Base-by-base conservation (phyloP, 2,329 filamentous ascomycete species). In the Pyrenophora teres region DNA sequence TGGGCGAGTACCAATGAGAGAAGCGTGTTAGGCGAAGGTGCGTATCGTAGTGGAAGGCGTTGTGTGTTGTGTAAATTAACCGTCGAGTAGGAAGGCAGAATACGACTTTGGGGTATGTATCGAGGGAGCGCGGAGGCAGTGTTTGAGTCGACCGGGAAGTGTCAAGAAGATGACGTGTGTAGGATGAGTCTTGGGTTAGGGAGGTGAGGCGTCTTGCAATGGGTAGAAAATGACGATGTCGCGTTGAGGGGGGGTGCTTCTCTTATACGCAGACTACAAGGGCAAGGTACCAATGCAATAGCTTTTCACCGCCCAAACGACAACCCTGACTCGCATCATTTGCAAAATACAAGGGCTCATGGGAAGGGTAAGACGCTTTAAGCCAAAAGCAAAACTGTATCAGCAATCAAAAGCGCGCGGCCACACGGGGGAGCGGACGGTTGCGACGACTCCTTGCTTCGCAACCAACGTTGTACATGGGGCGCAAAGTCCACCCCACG, bases 401-500 rank as follows among this genome's bases (percentile, higher is more conserved):
- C 51, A 60, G 57, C 55, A 58, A 60, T 42, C 50, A 54, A 53
- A 45, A 57, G 49, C 50, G 51, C 54, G 65, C 58, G 42, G 50
- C 58, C 39, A 37, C 46, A 60, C 63, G 65, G 63, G 60, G 64
- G 60, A 61, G 60, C 62, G 68, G 65, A 67, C 60, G 64, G 57
- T 52, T 61, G 65, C 57, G 58, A 30, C 27, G 27, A 49, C 67
- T 66, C 66, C 63, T 68, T 69, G 63, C 63, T 59, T 64, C 38
- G 41, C 52, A 47, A 64, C 59, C 59, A 63, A 60, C 60, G 68
- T 64, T 64, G 58, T 60, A 65, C 57, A 54, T 59, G 41, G 42
- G 40, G 33, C 46, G 66, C 66, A 68, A 52, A 62, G 63, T 44
- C 51, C 69, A 68, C 62, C 63, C 64, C 65, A 70, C 63, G 68